Evolutionary conservation across 106 monocot genomes (phyloP).

Genomic region (Posidonia australis): DNA sequence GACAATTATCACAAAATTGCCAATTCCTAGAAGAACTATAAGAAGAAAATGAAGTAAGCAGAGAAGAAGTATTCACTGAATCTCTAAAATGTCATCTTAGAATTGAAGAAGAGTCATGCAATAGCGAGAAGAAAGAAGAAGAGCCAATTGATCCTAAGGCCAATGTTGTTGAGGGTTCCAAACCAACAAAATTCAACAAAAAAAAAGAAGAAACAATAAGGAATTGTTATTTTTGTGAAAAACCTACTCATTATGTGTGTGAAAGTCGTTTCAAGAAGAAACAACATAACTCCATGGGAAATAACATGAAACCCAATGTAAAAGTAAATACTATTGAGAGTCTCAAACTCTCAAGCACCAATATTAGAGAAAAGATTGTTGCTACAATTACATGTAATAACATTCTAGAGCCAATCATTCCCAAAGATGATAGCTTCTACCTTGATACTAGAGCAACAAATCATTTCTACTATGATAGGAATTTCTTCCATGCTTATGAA

Average conservation of each 20-base stretch:
- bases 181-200: neutral
- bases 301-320: neutral
- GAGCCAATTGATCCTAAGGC: neutral
- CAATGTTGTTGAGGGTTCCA: neutral
- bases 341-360: neutral
- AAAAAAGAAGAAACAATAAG: neutral
- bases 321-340: neutral
- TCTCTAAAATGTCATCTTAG: neutral
- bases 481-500: too few species aligned
- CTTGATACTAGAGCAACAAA: neutral
- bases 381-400: neutral
- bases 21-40: too few species aligned
- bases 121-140: neutral
- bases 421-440: neutral
- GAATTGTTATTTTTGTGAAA: neutral
- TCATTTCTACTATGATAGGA: too few species aligned
- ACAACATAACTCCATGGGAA: too few species aligned
- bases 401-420: too few species aligned
- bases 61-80: neutral
- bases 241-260: neutral
- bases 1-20: too few species aligned
- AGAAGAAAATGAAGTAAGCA: neutral
- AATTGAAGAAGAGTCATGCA: neutral
- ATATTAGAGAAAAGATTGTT: neutral
- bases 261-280: neutral